A percentile compares a stretch with the other conserved stretches of the same genome.
Conservation (phyloP, 139 green algal genomes). For the Parachlorella kessleri region DNA sequence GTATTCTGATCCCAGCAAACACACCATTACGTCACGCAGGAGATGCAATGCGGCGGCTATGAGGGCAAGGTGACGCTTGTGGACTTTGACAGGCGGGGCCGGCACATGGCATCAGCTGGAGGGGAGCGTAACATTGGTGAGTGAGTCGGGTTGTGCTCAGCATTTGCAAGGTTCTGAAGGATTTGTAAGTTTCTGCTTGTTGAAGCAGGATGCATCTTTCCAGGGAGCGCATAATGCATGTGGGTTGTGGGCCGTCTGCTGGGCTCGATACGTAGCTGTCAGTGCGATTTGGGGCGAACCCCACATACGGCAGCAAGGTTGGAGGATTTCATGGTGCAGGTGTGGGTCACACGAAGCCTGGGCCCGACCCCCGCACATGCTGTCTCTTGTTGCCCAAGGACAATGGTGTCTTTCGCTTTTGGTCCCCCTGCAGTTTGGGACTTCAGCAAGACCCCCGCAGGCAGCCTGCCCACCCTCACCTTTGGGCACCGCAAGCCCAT, state of each 20-base stretch:
- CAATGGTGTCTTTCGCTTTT: neutral
- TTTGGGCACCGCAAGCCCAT: constrained; percentile 20
- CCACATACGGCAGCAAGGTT: neutral
- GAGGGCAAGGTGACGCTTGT: constrained; percentile 20
- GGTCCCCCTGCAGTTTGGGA: constrained; percentile 20
- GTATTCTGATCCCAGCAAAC: neutral
- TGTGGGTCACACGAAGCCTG: neutral
- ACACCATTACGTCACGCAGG: neutral
- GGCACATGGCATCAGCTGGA: constrained; percentile 18
- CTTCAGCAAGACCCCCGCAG: constrained; percentile 20
- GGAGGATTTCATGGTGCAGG: neutral
- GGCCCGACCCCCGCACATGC: neutral
- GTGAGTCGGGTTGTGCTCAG: no score
- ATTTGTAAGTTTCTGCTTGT: no score
- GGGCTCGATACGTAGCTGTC: neutral
- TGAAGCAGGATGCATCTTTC: no score
- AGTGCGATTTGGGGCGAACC: neutral
- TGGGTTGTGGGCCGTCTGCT: no score
- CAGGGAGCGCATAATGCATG: no score
- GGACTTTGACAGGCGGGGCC: constrained; percentile 12
- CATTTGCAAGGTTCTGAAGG: no score
- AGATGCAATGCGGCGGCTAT: constrained; percentile 21
- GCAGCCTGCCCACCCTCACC: constrained; percentile 21
- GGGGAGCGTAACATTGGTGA: neutral
- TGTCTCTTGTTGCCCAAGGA: neutral